Percentiles rank a stretch among this genome's conserved stretches.
Conservation (phyloP, 2,329 filamentous ascomycete species). For the Westerdykella aurantiaca region DNA sequence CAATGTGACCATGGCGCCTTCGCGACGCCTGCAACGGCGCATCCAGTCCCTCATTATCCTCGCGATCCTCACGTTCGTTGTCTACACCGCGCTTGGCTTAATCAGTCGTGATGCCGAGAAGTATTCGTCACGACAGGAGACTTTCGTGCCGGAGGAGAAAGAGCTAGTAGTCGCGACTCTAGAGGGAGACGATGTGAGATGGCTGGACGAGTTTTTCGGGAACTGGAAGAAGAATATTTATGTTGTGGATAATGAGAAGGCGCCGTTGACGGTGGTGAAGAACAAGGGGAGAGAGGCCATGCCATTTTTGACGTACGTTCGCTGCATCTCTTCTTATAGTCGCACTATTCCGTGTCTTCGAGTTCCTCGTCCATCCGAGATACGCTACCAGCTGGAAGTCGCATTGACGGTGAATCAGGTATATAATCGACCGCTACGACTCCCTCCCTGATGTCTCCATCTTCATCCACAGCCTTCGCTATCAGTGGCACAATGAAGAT, state of each 20-base stretch:
- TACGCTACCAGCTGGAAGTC: too few species aligned
- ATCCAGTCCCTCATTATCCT: too few species aligned
- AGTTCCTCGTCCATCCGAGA: background rate
- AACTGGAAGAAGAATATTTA: conserved; percentile 34
- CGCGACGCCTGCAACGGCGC: too few species aligned
- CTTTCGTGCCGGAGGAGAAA: conserved; percentile 10
- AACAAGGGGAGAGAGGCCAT: conserved; percentile 44
- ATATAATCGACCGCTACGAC: conserved; percentile 32
- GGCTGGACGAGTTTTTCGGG: conserved; percentile 27
- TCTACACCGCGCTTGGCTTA: too few species aligned
- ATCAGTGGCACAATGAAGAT: conserved; percentile 45
- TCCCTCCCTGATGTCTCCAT: conserved; percentile 29
- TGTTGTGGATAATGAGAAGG: conserved; percentile 33
- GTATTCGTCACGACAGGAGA: too few species aligned
- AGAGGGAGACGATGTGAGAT: conserved; percentile 24
- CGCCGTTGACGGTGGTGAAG: conserved; percentile 33
- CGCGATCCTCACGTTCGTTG: too few species aligned
- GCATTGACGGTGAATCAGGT: conserved; percentile 16
- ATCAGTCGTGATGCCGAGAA: too few species aligned
- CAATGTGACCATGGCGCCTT: too few species aligned
- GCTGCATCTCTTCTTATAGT: too few species aligned
- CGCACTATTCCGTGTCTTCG: background rate
- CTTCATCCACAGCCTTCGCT: conserved; percentile 33
- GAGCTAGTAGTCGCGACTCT: conserved; percentile 28
- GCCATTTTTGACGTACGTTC: conserved; percentile 39